A percentile compares a stretch with the other conserved stretches of the same genome.
phyloP scores from a whole-genome alignment of 2,329 filamentous ascomycete species.

The Sclerotinia nivalis region DNA sequence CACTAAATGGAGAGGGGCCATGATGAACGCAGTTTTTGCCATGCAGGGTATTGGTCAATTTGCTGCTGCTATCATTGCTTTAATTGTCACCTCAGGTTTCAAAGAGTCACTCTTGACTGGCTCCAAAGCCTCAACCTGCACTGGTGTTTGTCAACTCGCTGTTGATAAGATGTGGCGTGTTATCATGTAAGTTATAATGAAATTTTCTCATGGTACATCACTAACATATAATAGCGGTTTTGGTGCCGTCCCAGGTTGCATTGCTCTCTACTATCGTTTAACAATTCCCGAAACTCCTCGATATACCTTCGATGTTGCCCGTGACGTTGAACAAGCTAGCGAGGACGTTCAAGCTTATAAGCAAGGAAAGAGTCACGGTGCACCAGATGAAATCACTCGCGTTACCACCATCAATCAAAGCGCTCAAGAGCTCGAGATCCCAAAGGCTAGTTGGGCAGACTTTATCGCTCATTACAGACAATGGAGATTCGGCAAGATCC shows the following conservation, averaged over 20 bases:
- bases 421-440: conserved; percentile 50
- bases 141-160: conserved; percentile 63
- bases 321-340: conserved; percentile 71
- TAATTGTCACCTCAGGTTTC: conserved; percentile 74
- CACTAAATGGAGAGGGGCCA: conserved; percentile 81
- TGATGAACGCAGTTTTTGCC: conserved; percentile 84
- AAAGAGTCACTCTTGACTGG: conserved; percentile 60
- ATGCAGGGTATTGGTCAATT: conserved; percentile 87
- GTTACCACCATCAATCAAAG: conserved; percentile 55
- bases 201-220: neutral
- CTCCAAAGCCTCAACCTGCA: conserved; percentile 56
- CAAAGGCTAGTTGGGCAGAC: conserved; percentile 71
- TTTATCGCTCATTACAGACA: conserved; percentile 70
- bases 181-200: conserved; percentile 52
- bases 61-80: conserved; percentile 70
- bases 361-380: conserved; percentile 59
- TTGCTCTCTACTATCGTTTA: conserved; percentile 79
- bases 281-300: conserved; percentile 87
- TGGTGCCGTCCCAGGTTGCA: conserved; percentile 75
- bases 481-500: conserved; percentile 70
- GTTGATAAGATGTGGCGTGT: conserved; percentile 88
- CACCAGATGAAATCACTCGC: conserved; percentile 45
- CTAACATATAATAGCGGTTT: conserved; percentile 52
- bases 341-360: conserved; percentile 77
- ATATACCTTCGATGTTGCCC: conserved; percentile 81